Conservation (phyloP, 176 grass and related monocot genomes). For the Panicum miliaceum region DNA sequence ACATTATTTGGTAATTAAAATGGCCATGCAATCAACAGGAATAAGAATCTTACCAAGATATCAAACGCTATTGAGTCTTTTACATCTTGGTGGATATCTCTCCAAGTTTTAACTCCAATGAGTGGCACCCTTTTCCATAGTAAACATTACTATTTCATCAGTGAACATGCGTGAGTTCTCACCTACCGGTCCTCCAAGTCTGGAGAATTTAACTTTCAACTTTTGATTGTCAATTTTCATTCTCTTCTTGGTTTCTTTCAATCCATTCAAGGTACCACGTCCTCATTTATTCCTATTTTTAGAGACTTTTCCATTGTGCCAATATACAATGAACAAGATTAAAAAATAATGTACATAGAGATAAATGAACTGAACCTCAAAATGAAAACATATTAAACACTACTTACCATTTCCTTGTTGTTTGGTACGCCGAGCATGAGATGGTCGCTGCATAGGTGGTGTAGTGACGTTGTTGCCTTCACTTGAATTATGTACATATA, state of each 20-base stretch:
- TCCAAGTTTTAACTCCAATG: too few relatives aligned
- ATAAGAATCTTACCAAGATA: too few relatives aligned
- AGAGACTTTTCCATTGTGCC: neutral
- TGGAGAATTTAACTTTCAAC: neutral
- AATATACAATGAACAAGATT: too few relatives aligned
- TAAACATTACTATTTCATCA: neutral
- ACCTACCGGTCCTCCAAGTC: neutral
- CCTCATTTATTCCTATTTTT: too few relatives aligned
- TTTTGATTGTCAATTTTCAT: neutral
- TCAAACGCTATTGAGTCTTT: too few relatives aligned
- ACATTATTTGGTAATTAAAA: too few relatives aligned
- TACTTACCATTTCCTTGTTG: neutral
- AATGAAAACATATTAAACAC: neutral
- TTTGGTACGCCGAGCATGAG: neutral
- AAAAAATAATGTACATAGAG: too few relatives aligned
- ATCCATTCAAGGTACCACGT: neutral
- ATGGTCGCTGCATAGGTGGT: neutral
- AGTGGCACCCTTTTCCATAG: neutral
- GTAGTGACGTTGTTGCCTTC: too few relatives aligned
- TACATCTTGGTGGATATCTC: too few relatives aligned
- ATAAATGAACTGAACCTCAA: neutral
- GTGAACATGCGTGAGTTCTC: neutral
- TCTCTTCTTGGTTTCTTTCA: neutral
- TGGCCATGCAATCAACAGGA: too few relatives aligned
- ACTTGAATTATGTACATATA: too few relatives aligned